Evolutionary conservation across 2,329 filamentous ascomycete genomes (phyloP).

Genomic region (Ploettnerulaceae sp.): DNA sequence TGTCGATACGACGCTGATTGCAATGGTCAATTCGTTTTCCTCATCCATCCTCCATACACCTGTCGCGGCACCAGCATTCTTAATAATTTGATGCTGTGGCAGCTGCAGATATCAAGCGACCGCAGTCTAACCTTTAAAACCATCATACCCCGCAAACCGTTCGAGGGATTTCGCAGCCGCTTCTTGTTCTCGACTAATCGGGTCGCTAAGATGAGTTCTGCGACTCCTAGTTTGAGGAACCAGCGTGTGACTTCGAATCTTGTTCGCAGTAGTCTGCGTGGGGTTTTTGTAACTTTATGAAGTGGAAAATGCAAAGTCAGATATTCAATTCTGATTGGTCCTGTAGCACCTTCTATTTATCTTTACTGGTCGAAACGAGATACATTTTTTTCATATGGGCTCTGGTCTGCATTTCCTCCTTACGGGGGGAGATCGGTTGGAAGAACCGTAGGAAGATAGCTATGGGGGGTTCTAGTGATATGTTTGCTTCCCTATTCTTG

Average conservation of each 20-base stretch:
- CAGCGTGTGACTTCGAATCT: not conserved
- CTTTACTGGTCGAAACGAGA: too few relatives aligned
- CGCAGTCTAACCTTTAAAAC: not conserved
- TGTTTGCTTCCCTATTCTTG: too few relatives aligned
- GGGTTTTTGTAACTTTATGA: not conserved
- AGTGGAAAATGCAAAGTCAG: not conserved
- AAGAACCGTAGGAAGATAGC: too few relatives aligned
- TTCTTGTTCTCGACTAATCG: not conserved
- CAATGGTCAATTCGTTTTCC: slow-evolving; percentile 15
- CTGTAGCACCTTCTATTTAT: too few relatives aligned
- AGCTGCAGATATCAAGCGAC: not conserved
- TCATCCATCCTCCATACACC: slow-evolving; percentile 6
- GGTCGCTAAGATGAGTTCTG: not conserved
- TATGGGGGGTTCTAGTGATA: too few relatives aligned
- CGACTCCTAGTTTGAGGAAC: not conserved
- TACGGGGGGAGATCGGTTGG: too few relatives aligned
- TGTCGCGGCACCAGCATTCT: not conserved
- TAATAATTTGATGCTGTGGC: not conserved
- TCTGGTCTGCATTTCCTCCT: too few relatives aligned
- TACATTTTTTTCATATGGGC: too few relatives aligned
- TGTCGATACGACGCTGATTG: slow-evolving; percentile 28
- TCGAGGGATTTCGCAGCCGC: not conserved
- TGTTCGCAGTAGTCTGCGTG: not conserved
- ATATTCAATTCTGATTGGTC: not conserved
- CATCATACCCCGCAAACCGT: not conserved